These are phyloP conservation scores for Sugiyamaella grinbergsii DNA, from an alignment of 1,139 yeast species.

Conservation along the genomic window DNA sequence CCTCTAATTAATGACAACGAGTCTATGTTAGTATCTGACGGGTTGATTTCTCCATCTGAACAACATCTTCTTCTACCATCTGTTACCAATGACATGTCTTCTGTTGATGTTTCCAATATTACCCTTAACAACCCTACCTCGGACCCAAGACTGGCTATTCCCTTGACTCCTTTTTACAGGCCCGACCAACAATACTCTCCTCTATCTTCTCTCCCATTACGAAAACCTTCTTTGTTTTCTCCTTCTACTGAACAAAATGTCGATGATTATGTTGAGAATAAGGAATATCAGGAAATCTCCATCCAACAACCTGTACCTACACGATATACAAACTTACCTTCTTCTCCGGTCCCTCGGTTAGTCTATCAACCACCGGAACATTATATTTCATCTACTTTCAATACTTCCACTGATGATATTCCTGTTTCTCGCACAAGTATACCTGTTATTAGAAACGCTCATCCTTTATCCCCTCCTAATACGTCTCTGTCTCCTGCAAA, in stretches of 20 bases:
- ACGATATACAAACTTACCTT: not conserved
- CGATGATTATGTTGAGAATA: slow-evolving; percentile 1
- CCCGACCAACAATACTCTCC: slow-evolving; percentile 3
- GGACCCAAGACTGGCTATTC: not conserved
- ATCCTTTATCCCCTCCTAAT: not conserved
- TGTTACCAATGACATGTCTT: not conserved
- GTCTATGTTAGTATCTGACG: not conserved
- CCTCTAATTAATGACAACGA: not conserved
- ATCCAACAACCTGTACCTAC: not conserved
- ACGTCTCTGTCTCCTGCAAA: not conserved
- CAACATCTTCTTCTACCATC: not conserved
- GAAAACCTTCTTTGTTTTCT: not conserved
- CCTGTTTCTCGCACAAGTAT: not conserved
- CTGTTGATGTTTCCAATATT: not conserved
- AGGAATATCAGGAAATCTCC: not conserved
- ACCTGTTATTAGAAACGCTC: not conserved
- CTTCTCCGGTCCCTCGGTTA: not conserved
- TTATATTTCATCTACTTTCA: not conserved
- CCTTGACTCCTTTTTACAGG: not conserved
- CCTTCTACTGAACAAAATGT: slow-evolving; percentile 1
- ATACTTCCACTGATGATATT: not conserved
- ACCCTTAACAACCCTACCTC: not conserved
- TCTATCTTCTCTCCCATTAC: not conserved
- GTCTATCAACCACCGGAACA: not conserved
- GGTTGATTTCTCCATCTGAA: slow-evolving; percentile 8